These are phyloP conservation scores for Pichia thaimueangensis DNA, from an alignment of 805 yeast species.

Conservation along the genomic window DNA sequence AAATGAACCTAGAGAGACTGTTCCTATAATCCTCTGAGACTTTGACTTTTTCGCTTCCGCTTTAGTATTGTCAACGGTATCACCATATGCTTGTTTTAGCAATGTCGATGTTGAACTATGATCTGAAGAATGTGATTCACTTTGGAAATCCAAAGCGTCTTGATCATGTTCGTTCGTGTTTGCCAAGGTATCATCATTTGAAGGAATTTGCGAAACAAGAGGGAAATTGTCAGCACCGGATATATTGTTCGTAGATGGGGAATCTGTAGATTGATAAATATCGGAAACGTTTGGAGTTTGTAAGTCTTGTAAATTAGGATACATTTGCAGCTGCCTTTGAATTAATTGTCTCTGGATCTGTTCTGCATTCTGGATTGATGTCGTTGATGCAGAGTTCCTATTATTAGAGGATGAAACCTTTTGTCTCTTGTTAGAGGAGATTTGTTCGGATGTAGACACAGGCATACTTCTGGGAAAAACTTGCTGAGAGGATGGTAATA, in stretches of 20 bases:
- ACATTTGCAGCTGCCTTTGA: constrained; percentile 1
- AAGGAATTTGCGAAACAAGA: no score
- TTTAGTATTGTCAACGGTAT: no score
- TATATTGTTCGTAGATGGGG: background rate
- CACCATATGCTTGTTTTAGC: no score
- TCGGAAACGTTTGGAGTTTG: constrained; percentile 9
- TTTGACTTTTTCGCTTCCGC: constrained; percentile 3
- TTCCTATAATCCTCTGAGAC: constrained; percentile 14
- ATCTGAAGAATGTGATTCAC: background rate
- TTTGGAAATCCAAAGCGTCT: background rate
- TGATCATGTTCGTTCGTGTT: no score
- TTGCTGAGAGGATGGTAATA: constrained; percentile 4
- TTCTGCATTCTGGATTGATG: background rate
- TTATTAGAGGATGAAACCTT: background rate
- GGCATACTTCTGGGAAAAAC: background rate
- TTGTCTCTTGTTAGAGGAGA: constrained; percentile 3
- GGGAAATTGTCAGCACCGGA: no score
- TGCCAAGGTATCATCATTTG: no score
- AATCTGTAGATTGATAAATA: constrained; percentile 1
- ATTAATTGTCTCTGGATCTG: constrained; percentile 4
- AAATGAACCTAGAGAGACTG: constrained; percentile 17
- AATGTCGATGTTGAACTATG: no score
- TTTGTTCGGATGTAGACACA: background rate
- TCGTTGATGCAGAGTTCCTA: no score
- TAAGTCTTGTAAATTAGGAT: constrained; percentile 1